Base-by-base conservation (phyloP, 2,329 filamentous ascomycete species). In the Samsoniella hepiali region DNA sequence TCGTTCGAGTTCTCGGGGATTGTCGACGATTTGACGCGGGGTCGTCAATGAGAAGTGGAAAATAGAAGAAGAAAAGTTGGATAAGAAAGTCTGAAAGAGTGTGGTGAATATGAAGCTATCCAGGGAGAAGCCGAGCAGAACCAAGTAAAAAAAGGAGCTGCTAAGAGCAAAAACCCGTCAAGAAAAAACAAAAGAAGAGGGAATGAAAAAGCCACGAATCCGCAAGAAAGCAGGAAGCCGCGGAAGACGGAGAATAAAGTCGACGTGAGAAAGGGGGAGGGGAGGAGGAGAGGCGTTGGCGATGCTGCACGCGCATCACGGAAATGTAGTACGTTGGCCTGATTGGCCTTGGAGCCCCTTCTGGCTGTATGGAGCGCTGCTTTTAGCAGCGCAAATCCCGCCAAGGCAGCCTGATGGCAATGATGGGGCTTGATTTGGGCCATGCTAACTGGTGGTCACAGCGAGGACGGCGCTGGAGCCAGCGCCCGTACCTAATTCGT, bases 281-380 rank as follows among this genome's bases (percentile, higher is more conserved):
- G 63, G 65, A 62, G 58, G 62, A 67, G 63, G 38, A 63, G 47
- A 64, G 63, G 50, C 63, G 63, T 64, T 65, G 65, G 65, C 62
- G 66, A 64, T 63, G 59, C 64, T 60, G 61, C 65, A 65, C 64
- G 66, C 66, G 63, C 62, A 61, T 60, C 55, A 64, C 68, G 68
- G 70, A 74, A 29, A 70, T 75, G 73, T 75, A 75, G 73, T 75
- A 74, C 73, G 75, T 73, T 75, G 74, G 74, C 74, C 74, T 76
- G 66, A 74, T 73, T 6, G 17, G 65, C 49, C 49, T 27, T 53
- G 49, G 31, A 13, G 45, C 36, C 42, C 56, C 42, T 15, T 42
- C 32, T 10, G 5, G 34, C 22, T 44, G 50, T n/a, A 53, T 10
- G 27, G 22, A 7, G 15, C 54, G 54, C 54, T 44, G 38, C 38